Conservation (phyloP, 257 asterid genomes). For the Penstemon newberryi region DNA sequence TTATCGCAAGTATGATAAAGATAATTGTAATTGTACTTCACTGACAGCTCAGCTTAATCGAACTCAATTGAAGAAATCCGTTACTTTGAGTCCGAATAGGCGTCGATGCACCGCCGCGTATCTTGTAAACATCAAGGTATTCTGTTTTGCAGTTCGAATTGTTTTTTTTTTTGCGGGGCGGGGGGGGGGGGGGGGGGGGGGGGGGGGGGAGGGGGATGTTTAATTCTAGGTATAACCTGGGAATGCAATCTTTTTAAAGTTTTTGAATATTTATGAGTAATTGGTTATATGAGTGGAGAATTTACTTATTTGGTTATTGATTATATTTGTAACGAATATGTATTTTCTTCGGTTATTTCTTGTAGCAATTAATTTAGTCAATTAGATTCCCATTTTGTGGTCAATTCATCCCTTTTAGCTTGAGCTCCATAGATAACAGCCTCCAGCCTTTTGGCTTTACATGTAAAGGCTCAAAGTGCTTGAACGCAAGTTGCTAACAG, state of each 20-base stretch:
- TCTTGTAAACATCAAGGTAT: slow-evolving; percentile 50
- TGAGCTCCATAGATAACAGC: too few species aligned
- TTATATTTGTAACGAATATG: neutral
- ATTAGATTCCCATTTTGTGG: too few species aligned
- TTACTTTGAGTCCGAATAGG: slow-evolving; percentile 40
- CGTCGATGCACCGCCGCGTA: slow-evolving; percentile 41
- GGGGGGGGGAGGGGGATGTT: neutral
- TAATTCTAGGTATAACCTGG: neutral
- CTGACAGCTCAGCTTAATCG: slow-evolving; percentile 39
- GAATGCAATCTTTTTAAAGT: neutral
- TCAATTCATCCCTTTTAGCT: too few species aligned
- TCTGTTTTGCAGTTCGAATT: neutral
- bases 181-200: neutral
- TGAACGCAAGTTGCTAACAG: neutral
- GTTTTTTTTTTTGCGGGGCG: neutral
- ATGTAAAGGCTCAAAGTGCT: neutral
- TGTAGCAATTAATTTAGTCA: neutral
- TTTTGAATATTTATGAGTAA: neutral
- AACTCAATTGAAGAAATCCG: slow-evolving; percentile 38
- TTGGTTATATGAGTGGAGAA: neutral
- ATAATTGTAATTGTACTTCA: slow-evolving; percentile 25
- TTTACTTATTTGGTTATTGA: neutral
- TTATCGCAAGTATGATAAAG: slow-evolving; percentile 25
- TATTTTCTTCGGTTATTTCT: neutral
- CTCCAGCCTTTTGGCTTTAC: too few species aligned